Evolutionary conservation across 257 asterid species (phyloP).

Genomic region (Nicotiana knightiana): DNA sequence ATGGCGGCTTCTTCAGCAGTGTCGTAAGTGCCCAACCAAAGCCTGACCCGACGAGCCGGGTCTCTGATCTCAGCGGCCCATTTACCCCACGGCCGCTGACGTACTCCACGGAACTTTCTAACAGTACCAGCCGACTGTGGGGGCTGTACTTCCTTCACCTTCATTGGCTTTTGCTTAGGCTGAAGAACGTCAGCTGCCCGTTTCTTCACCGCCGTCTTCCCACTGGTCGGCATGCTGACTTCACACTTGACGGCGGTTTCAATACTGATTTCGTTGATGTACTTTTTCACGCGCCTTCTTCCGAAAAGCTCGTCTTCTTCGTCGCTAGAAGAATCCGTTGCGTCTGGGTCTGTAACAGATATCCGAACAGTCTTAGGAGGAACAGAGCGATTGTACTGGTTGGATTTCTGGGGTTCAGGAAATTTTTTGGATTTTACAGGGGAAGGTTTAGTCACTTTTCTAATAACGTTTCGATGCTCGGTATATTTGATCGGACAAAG

Average conservation of each 20-base stretch:
- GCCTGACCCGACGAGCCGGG: conserved; percentile 37
- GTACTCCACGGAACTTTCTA: conserved; percentile 59
- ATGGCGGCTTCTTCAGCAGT: conserved; percentile 78
- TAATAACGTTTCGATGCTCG: conserved; percentile 45
- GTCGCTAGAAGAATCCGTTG: conserved; percentile 78
- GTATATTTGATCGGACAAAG: conserved; percentile 57
- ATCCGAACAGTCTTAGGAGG: conserved; percentile 46
- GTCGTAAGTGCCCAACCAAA: conserved; percentile 67
- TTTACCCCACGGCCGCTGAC: conserved; percentile 72
- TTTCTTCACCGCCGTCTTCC: conserved; percentile 4
- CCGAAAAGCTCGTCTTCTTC: conserved; percentile 50
- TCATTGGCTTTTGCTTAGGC: conserved; percentile 31
- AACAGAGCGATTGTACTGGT: not conserved
- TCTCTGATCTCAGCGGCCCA: conserved; percentile 81
- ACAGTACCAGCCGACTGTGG: conserved; percentile 11
- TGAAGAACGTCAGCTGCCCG: conserved; percentile 19
- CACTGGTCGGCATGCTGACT: not conserved
- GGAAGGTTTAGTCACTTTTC: conserved; percentile 33
- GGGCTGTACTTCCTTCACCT: conserved; percentile 7
- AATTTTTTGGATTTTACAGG: conserved; percentile 18
- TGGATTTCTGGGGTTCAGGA: not conserved
- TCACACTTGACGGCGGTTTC: conserved; percentile 9
- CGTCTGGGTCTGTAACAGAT: conserved; percentile 62
- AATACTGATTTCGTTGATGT: conserved; percentile 47
- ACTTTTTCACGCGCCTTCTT: conserved; percentile 51